These are phyloP conservation scores for Cladosporium colombiae DNA, from an alignment of 2,329 filamentous ascomycete species.

Conservation along the genomic window DNA sequence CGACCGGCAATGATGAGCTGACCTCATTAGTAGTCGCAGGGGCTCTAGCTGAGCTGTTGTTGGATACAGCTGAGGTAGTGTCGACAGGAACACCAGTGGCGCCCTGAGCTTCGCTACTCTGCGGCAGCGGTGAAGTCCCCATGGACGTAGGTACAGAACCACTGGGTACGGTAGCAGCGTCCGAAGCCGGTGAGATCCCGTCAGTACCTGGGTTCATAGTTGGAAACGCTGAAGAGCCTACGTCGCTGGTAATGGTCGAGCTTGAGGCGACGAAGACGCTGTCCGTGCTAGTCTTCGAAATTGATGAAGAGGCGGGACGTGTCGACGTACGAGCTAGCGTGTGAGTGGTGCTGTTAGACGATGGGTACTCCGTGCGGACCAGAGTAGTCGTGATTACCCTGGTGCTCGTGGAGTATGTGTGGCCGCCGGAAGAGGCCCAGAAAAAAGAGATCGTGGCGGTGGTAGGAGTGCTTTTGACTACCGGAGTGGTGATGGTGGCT, in stretches of 20 bases:
- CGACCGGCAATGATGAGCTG: not conserved
- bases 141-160: not conserved
- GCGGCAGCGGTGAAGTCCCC: not conserved
- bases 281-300: constrained; percentile 13
- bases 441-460: constrained; percentile 31
- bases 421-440: constrained; percentile 26
- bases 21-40: not conserved
- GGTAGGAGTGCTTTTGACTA: constrained; percentile 20
- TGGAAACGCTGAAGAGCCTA: constrained; percentile 7
- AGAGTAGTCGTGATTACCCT: constrained; percentile 31
- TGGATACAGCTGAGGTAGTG: not conserved
- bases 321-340: not conserved
- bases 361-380: not conserved
- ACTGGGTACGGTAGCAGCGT: not conserved
- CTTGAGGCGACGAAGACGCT: constrained; percentile 23
- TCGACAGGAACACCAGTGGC: not conserved
- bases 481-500: constrained; percentile 14
- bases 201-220: constrained; percentile 3
- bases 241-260: constrained; percentile 5
- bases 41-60: not conserved
- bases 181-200: constrained; percentile 9
- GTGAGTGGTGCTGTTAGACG: not conserved
- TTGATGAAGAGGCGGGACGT: constrained; percentile 8
- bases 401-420: constrained; percentile 33
- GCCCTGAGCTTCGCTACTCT: not conserved